Conservation (phyloP, 2,329 filamentous ascomycete species). For the Aureobasidium sp. region DNA sequence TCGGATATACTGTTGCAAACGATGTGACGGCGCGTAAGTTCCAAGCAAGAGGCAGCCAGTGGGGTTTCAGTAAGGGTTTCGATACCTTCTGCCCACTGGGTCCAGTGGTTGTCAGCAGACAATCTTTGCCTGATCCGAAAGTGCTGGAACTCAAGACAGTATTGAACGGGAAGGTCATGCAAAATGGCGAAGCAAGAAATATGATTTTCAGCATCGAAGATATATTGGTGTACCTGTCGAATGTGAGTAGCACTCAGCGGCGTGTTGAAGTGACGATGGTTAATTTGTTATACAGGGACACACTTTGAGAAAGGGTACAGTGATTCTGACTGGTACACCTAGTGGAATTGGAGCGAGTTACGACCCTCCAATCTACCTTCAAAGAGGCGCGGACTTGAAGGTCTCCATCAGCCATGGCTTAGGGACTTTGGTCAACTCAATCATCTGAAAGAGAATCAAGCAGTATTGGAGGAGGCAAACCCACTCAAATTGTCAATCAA, state of each 20-base stretch:
- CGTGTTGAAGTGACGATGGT: background rate
- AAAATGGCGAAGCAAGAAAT: conserved; percentile 32
- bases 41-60: conserved; percentile 49
- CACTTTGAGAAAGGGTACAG: conserved; percentile 39
- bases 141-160: conserved; percentile 37
- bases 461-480: background rate
- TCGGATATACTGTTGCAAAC: conserved; percentile 47
- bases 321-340: conserved; percentile 45
- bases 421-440: background rate
- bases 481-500: background rate
- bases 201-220: conserved; percentile 31
- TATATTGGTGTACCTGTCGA: conserved; percentile 38
- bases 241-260: conserved; percentile 23
- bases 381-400: background rate
- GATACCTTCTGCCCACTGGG: conserved; percentile 49
- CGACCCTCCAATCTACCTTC: background rate
- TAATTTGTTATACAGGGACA: background rate
- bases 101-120: conserved; percentile 38
- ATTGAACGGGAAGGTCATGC: conserved; percentile 41
- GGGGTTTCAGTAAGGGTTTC: conserved; percentile 50
- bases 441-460: background rate
- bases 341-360: conserved; percentile 21
- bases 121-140: conserved; percentile 36
- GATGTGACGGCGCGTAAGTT: conserved; percentile 47
- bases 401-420: background rate